Evolutionary conservation across 768 basidiomycete species (phyloP), one percentile per base, ranked within the genome.

Genomic region (Lentinus brumalis): DNA sequence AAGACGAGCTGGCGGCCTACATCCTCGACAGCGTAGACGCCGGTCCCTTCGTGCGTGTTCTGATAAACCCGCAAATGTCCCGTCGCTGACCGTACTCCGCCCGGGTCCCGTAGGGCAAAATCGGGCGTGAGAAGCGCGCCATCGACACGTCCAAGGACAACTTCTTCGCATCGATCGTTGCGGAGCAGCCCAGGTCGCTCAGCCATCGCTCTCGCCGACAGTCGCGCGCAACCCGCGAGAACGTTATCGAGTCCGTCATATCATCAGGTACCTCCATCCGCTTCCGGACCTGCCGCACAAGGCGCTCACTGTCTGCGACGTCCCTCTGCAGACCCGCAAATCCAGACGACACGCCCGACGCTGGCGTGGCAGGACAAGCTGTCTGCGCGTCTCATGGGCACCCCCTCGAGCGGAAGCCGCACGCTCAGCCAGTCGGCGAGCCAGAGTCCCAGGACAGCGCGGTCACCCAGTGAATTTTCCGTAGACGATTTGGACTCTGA

Each of bases 351-450:
- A 4, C 62, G 64, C 3, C 89, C 89, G 14, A 89, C 86, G 1
- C 76, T 83, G 59, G 86, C 89, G 67, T 91, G 89, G 89, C 89
- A 91, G 70, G 89, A 91, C 57, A 84, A 79, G 49, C 77, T 91
- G 32, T 83, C 86, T n/a, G 79, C 78, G 62, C 79, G 80, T 5
- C 73, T 90, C 52, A 26, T 29, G 79, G 39, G 15, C 50, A 21
- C 1, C 55, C 53, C 5, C 50, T 60, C 29, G 53, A 53, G 42
- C 42, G 42, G 35, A 6, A 35, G 35, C 35, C n/a, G 53, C 29
- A 3, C 8, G 12, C 16, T 21, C 59, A 5, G n/a, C 54, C 79
- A 42, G 6, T 77, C 74, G 53, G 67, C 65, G 12, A 59, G 49
- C 59, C 14, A 35, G 38, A 9, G 26, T 52, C 12, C 45, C 41